Conservation (phyloP, 371 early-diverging fungal species). For the Racocetra persica region DNA sequence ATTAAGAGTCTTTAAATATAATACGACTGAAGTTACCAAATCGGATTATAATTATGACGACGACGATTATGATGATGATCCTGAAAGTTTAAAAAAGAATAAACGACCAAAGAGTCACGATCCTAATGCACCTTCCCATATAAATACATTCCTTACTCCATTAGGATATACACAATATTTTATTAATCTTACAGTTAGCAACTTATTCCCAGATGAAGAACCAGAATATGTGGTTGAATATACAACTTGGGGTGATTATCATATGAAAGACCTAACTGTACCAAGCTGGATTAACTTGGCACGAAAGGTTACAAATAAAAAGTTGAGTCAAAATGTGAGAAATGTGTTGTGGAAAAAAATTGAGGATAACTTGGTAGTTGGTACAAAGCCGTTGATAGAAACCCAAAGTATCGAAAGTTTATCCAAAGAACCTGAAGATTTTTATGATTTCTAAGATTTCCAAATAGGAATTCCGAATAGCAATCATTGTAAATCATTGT, state of each 20-base stretch:
- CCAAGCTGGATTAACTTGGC: conserved; percentile 60
- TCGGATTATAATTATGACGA: conserved; percentile 22
- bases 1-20: conserved; percentile 73
- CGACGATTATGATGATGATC: conserved; percentile 38
- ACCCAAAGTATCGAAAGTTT: too few relatives aligned
- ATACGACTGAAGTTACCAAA: conserved; percentile 40
- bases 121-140: conserved; percentile 46
- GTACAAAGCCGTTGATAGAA: not conserved
- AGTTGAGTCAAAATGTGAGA: too few relatives aligned
- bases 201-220: conserved; percentile 28
- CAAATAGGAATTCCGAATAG: too few relatives aligned
- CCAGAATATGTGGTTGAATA: conserved; percentile 66
- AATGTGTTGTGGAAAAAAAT: conserved; percentile 34
- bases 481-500: too few relatives aligned
- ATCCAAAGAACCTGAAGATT: too few relatives aligned
- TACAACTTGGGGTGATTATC: conserved; percentile 64
- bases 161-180: conserved; percentile 68
- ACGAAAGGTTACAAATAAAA: conserved; percentile 47
- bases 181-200: conserved; percentile 58
- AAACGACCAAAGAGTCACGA: conserved; percentile 41
- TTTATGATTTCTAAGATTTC: too few relatives aligned
- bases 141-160: conserved; percentile 53
- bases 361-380: conserved; percentile 27
- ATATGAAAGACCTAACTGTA: conserved; percentile 65
- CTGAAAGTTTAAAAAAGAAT: conserved; percentile 28